Percentiles rank a stretch among this genome's conserved stretches.
Evolutionary conservation across 805 yeast genomes (phyloP).

Genomic region (Zygoascus ofunaensis): DNA sequence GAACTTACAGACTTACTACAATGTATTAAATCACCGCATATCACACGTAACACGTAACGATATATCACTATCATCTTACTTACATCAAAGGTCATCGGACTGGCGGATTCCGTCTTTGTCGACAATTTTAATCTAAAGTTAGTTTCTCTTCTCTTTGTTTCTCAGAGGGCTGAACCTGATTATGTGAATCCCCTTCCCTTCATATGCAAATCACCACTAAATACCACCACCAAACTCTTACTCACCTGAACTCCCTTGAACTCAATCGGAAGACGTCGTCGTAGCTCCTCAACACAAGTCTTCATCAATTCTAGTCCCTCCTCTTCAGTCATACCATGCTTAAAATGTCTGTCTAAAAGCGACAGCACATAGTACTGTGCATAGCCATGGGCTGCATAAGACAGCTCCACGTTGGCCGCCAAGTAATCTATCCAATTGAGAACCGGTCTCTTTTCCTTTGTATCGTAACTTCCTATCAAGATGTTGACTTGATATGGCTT

Average conservation of each 20-base stretch:
- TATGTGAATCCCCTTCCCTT: no score
- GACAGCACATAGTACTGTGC: constrained; percentile 95
- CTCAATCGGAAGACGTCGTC: constrained; percentile 82
- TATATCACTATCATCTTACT: no score
- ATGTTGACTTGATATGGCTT: constrained; percentile 93
- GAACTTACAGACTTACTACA: no score
- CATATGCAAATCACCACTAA: not conserved
- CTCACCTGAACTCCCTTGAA: constrained; percentile 69
- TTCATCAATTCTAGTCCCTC: constrained; percentile 72
- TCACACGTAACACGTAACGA: no score
- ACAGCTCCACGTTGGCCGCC: constrained; percentile 83
- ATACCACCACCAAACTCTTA: constrained; percentile 3
- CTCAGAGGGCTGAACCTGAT: no score
- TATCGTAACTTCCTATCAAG: constrained; percentile 77
- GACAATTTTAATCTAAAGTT: constrained; percentile 45
- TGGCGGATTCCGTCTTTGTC: constrained; percentile 46
- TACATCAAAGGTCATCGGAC: constrained; percentile 1
- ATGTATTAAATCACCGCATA: no score
- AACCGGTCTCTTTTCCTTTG: constrained; percentile 47
- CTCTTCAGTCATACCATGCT: constrained; percentile 59
- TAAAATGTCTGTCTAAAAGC: constrained; percentile 81
- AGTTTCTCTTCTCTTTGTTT: no score
- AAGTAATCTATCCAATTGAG: constrained; percentile 88
- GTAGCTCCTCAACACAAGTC: constrained; percentile 68
- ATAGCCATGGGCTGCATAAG: constrained; percentile 97